Evolutionary conservation across 164 flowering plant species (phyloP).

Genomic region (Litsea cubeba): DNA sequence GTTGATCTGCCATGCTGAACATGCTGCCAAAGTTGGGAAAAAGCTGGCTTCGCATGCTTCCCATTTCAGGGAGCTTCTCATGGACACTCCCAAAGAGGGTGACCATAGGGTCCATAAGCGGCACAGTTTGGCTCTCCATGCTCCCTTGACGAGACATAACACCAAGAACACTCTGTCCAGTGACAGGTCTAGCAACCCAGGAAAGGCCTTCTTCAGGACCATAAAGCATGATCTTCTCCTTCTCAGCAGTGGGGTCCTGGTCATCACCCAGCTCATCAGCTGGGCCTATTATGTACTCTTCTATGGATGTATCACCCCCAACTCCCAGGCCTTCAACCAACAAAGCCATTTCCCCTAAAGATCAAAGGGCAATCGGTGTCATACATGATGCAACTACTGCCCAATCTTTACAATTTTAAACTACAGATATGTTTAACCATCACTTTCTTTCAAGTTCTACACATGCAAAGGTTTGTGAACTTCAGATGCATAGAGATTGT

Average conservation of each 20-base stretch:
- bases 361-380: conserved; percentile 1
- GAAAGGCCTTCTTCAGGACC: conserved; percentile 78
- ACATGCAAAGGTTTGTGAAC: background rate
- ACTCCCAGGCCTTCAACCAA: conserved; percentile 89
- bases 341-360: conserved; percentile 89
- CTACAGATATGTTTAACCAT: background rate
- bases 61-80: conserved; percentile 73
- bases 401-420: background rate
- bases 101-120: conserved; percentile 86
- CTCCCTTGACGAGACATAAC: conserved; percentile 77
- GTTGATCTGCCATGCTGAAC: conserved; percentile 39
- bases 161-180: conserved; percentile 62
- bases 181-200: conserved; percentile 85
- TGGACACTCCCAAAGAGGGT: conserved; percentile 90
- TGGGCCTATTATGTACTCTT: conserved; percentile 81
- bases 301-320: conserved; percentile 82
- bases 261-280: conserved; percentile 52
- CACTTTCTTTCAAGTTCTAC: background rate
- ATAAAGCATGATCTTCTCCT: conserved; percentile 61
- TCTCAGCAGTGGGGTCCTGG: conserved; percentile 33
- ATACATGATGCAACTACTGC: background rate
- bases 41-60: conserved; percentile 50
- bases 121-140: conserved; percentile 44
- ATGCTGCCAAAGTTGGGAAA: conserved; percentile 60
- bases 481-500: background rate